A percentile compares a stretch with the other conserved stretches of the same genome.
Evolutionary conservation across 2,329 filamentous ascomycete genomes (phyloP).

Genomic region (Arthrinium puccinioides): DNA sequence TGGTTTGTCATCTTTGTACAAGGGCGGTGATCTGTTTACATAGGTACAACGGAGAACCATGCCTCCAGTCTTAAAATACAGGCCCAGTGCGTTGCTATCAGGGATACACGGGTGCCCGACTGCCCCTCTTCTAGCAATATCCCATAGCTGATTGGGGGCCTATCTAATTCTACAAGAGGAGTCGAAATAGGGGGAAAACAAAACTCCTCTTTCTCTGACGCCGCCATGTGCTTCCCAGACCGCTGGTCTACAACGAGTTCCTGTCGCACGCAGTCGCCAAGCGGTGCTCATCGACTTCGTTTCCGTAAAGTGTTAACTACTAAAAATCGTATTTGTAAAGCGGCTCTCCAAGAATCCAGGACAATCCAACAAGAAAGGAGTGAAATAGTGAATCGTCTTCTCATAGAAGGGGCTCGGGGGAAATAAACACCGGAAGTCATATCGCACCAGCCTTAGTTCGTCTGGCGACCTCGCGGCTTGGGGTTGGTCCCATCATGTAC

Average conservation of each 20-base stretch:
- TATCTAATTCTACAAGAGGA: neutral
- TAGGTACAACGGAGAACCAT: no score
- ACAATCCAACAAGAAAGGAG: conserved; percentile 2
- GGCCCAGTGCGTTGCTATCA: no score
- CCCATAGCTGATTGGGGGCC: no score
- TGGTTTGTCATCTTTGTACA: no score
- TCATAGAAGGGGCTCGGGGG: neutral
- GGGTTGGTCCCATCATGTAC: conserved; percentile 34
- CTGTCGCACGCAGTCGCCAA: neutral
- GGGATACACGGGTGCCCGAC: no score
- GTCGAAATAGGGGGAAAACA: neutral
- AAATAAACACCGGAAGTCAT: neutral
- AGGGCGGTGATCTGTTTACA: no score
- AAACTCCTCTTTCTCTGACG: neutral
- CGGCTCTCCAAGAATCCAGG: conserved; percentile 2
- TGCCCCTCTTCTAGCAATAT: no score
- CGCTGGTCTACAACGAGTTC: neutral
- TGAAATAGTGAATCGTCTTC: neutral
- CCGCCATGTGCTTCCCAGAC: neutral
- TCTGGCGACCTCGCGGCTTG: conserved; percentile 16
- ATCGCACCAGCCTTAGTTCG: neutral
- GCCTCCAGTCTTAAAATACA: no score
- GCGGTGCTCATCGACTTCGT: conserved; percentile 1
- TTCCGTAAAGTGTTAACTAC: neutral
- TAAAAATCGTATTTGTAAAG: conserved; percentile 3